Base-by-base conservation (phyloP, 1,284 basidiomycete species). In the Trichosporon coremiiforme region DNA sequence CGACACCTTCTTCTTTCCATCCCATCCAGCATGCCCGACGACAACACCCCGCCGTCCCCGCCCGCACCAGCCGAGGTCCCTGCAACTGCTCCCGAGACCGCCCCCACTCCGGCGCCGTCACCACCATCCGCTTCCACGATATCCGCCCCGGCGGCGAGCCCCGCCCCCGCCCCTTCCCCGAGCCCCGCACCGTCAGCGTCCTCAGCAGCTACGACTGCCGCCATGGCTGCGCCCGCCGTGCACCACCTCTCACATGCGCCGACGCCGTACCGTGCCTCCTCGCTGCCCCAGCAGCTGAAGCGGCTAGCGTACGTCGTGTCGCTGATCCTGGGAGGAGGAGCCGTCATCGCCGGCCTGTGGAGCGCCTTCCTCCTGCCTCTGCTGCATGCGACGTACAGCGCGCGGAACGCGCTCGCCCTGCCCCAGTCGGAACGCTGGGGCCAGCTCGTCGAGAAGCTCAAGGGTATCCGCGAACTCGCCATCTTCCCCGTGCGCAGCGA, bases 331-430 rank as follows among this genome's bases (percentile, higher is more conserved):
- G 82, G 82, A n/a, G 71, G 77, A 9, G 74, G 77, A 10, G 77
- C 79, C 2, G 62, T 79, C 9, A 62, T 80, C 22, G 78, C 79
- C 0, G 74, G 74, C 2, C 69, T 80, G 64, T 84, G 81, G 79
- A 79, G 77, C 17, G 70, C 69, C 20, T 79, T 82, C 72, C 70
- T 84, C 38, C 74, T 84, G 0, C 83, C 83, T 0, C 75, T 82
- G 0, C 71, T 84, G 15, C 81, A 82, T 67, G 77, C 82, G 6
- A 76, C 76, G 10, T 83, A 80, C 71, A 78, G 78, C 0, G 83
- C 83, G 5, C 70, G 82, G 35, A 73, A 76, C 60, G 81, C 78
- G 3, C 57, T 84, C 25, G 75, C 76, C 7, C 75, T 77, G 17
- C 77, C 80, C 25, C 82, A 83, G 69, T n/a, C 50, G 9, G 70